Percentiles rank a stretch among this genome's conserved stretches.
Conservation (phyloP, 2,329 filamentous ascomycete species). For the Blastomyces parvus region DNA sequence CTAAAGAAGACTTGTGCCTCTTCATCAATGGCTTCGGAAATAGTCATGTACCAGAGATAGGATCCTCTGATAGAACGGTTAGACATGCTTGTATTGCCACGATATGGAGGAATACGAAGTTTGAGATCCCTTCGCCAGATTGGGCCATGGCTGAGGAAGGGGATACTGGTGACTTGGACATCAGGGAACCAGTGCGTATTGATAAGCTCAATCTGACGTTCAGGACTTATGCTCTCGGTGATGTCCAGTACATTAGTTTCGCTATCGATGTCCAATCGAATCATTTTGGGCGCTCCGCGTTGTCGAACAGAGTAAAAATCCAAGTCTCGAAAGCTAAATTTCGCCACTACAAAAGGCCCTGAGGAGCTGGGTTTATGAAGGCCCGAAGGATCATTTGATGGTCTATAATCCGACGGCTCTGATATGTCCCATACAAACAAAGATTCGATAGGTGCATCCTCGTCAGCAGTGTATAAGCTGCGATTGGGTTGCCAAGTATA, state of each 20-base stretch:
- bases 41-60: slow-evolving; percentile 28
- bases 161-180: slow-evolving; percentile 46
- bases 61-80: slow-evolving; percentile 22
- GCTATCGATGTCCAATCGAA: slow-evolving; percentile 44
- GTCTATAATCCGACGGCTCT: slow-evolving; percentile 39
- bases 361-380: slow-evolving; percentile 25
- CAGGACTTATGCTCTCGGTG: slow-evolving; percentile 46
- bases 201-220: neutral
- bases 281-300: slow-evolving; percentile 42
- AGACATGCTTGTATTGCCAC: slow-evolving; percentile 33
- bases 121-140: slow-evolving; percentile 40
- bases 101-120: slow-evolving; percentile 39
- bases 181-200: slow-evolving; percentile 32
- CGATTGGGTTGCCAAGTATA: slow-evolving; percentile 54
- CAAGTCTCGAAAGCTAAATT: slow-evolving; percentile 44
- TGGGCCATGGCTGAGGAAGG: slow-evolving; percentile 44
- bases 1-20: slow-evolving; percentile 27
- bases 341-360: slow-evolving; percentile 40
- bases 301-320: slow-evolving; percentile 47
- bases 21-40: slow-evolving; percentile 29
- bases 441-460: slow-evolving; percentile 49
- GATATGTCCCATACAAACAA: slow-evolving; percentile 53
- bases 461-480: slow-evolving; percentile 43
- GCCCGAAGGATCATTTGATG: slow-evolving; percentile 43
- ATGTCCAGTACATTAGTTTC: slow-evolving; percentile 43